Conservation (phyloP, 2,329 filamentous ascomycete species). For the Xylariaceae sp. region DNA sequence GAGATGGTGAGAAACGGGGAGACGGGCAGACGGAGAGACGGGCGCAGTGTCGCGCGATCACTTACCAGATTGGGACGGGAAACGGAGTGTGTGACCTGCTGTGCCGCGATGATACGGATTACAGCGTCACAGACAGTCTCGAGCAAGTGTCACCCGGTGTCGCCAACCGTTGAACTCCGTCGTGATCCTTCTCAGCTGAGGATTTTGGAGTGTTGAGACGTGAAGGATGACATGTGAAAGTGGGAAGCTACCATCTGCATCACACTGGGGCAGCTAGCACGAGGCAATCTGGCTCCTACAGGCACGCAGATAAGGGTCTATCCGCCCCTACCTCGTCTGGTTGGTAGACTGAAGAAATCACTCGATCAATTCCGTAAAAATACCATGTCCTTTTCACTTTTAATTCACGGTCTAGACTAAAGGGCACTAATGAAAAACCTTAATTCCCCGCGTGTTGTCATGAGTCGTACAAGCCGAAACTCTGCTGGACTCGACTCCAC, state of each 20-base stretch:
- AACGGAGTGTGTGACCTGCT: background rate
- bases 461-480: too few species aligned
- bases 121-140: background rate
- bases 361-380: too few species aligned
- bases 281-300: too few species aligned
- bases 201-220: background rate
- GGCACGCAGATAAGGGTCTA: too few species aligned
- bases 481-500: too few species aligned
- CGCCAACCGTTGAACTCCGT: background rate
- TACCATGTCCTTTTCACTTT: too few species aligned
- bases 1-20: background rate
- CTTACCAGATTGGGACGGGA: conserved; percentile 14
- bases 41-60: conserved; percentile 17
- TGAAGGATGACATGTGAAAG: background rate
- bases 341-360: too few species aligned
- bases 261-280: too few species aligned
- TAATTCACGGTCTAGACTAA: too few species aligned
- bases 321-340: too few species aligned
- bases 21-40: background rate
- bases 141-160: background rate
- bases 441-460: too few species aligned
- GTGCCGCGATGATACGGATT: background rate
- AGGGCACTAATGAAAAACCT: too few species aligned
- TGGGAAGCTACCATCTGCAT: background rate
- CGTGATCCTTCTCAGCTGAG: background rate